Percentiles rank a stretch among this genome's conserved stretches.
These are phyloP conservation scores for Chrysopogon serrulatus DNA, from an alignment of 176 grass and related monocot species.

Conservation along the genomic window DNA sequence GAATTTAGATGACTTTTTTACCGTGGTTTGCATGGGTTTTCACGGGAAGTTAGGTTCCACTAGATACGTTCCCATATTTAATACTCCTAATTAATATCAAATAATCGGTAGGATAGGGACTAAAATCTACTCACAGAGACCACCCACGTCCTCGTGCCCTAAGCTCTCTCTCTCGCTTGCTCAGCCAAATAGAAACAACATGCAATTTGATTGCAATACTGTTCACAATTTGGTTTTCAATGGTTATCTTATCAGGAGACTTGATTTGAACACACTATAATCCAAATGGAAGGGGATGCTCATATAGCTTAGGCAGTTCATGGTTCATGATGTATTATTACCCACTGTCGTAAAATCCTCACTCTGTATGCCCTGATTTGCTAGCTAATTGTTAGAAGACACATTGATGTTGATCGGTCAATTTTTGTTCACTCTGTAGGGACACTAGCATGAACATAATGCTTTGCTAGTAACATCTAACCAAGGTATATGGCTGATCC, in stretches of 20 bases:
- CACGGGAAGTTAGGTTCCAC: no score
- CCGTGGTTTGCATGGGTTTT: no score
- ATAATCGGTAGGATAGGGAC: no score
- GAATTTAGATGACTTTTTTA: no score
- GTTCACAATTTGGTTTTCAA: neutral
- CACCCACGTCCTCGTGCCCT: conserved; percentile 85
- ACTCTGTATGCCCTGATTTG: conserved; percentile 7
- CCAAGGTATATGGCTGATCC: neutral
- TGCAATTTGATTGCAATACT: conserved; percentile 2
- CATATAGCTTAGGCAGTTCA: conserved; percentile 24
- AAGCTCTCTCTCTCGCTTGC: conserved; percentile 95
- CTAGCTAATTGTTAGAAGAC: conserved; percentile 9
- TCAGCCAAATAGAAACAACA: conserved; percentile 47
- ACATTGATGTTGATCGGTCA: neutral
- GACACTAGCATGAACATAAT: neutral
- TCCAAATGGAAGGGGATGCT: conserved; percentile 25
- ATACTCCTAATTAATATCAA: no score
- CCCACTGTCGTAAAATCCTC: conserved; percentile 16
- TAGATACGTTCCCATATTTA: no score
- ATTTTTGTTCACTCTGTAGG: conserved; percentile 1
- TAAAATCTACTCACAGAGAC: no score
- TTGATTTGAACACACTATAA: conserved; percentile 46
- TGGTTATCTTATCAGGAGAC: conserved; percentile 21
- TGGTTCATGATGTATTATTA: conserved; percentile 18
- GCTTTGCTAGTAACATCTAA: neutral